Base-by-base conservation (phyloP, 805 yeast genomes). In the Saccharomycopsis fibuligera region DNA sequence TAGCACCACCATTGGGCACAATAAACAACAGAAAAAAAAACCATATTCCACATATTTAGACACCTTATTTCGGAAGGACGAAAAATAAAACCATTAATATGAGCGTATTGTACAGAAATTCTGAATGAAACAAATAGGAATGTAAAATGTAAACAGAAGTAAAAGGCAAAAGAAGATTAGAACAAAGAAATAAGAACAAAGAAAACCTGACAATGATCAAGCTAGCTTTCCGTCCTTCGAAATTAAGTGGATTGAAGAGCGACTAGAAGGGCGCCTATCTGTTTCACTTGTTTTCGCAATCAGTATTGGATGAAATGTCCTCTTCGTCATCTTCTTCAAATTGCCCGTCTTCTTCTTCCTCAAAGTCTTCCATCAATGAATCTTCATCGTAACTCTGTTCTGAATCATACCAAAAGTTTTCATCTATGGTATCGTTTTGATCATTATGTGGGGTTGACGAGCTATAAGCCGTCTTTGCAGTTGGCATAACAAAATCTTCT, bases 391-490 rank as follows among this genome's bases (percentile, higher is more conserved):
- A 81, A 50, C 80, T 82, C 57, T 79, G 86, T 40, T 78, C 86
- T 37, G 82, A 83, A 57, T 83, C 93, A 62, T 83, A 84, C 93
- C 93, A 86, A 57, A 86, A 86, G 60, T 83, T 86, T 59, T 85
- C 93, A 56, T 84, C 90, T 30, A 82, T 81, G 3, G 77, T 80
- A 4, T 63, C 69, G 29, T 54, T 60, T 39, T 69, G 74, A 14
- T 59, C 63, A 31, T 70, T 58, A 14, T 57, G 62, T 56, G 44
- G 58, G 56, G 49, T 50, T 44, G 53, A 56, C 46, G 68, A 73
- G 8, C 76, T 67, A 56, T 78, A 78, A 21, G 83, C 77, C 19
- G 75, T 75, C 45, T 79, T 84, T 17, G 78, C 72, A 35, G 78
- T 77, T 27, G 96, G 96, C 78, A 89, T 81, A 38, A 74, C 74